Conservation (phyloP, 1,284 basidiomycete genomes). For the Ceratobasidium sp. region DNA sequence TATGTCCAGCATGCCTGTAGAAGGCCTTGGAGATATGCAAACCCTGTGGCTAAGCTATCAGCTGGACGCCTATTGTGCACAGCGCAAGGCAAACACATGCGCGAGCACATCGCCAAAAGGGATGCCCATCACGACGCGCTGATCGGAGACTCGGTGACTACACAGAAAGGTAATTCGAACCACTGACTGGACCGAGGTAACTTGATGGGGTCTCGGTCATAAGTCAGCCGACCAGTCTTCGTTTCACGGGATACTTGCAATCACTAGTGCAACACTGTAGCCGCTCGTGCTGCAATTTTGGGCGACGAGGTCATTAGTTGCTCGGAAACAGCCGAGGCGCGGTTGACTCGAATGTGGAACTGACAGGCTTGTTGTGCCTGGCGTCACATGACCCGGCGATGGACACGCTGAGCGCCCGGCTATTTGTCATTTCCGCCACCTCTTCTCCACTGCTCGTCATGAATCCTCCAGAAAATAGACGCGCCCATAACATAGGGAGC, state of each 20-base stretch:
- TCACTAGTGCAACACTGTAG: not conserved
- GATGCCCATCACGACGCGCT: not conserved
- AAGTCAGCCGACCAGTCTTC: conserved; percentile 8
- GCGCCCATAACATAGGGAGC: no score
- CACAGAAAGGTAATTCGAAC: conserved; percentile 6
- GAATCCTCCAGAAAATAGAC: no score
- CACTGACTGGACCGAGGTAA: conserved; percentile 14
- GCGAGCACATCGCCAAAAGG: conserved; percentile 6
- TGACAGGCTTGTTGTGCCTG: no score
- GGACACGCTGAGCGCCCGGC: no score
- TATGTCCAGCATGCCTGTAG: not conserved
- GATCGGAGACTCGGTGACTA: conserved; percentile 22
- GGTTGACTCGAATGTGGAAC: no score
- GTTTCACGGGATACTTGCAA: not conserved
- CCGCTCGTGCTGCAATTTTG: no score
- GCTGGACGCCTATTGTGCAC: not conserved
- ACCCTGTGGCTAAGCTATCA: conserved; percentile 10
- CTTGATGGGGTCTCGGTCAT: conserved; percentile 29
- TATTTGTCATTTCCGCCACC: no score
- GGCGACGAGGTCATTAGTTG: no score
- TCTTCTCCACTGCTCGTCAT: no score
- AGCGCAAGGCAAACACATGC: not conserved
- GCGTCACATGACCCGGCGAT: no score
- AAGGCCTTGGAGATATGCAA: not conserved
- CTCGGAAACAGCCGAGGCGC: no score